Conservation (phyloP, 2,329 filamentous ascomycete species). For the Fusarium pilosicola region DNA sequence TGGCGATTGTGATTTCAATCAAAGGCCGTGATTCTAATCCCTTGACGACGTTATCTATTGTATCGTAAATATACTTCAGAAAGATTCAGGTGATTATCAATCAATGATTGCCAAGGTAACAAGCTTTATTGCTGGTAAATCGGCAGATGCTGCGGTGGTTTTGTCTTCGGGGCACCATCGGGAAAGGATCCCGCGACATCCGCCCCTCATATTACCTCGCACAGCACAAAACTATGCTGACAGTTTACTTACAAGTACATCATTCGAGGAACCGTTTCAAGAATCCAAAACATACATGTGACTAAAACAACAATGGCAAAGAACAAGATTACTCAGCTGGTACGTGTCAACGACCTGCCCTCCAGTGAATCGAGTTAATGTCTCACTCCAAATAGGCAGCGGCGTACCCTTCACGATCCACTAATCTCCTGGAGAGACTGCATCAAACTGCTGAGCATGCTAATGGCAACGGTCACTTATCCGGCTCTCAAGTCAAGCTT, state of each 20-base stretch:
- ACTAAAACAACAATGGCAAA: background rate
- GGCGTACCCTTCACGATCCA: background rate
- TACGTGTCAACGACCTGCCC: background rate
- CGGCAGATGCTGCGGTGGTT: background rate
- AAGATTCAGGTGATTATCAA: background rate
- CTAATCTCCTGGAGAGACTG: background rate
- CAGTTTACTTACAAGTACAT: background rate
- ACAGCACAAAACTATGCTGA: background rate
- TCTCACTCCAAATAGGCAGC: background rate
- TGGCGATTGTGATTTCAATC: background rate
- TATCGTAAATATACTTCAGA: background rate
- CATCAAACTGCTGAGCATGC: background rate
- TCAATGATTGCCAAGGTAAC: background rate
- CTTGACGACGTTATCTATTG: background rate
- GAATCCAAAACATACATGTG: background rate
- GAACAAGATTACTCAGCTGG: background rate
- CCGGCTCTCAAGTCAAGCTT: background rate
- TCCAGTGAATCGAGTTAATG: background rate
- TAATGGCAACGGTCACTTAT: background rate
- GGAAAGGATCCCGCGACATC: background rate
- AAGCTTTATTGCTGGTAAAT: background rate
- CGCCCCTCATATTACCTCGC: fast-evolving
- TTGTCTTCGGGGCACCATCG: background rate
- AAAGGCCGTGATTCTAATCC: background rate
- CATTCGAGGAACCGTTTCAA: background rate